phyloP scores from a whole-genome alignment of 2,329 filamentous ascomycete species.

The Elsinoe fawcettii region DNA sequence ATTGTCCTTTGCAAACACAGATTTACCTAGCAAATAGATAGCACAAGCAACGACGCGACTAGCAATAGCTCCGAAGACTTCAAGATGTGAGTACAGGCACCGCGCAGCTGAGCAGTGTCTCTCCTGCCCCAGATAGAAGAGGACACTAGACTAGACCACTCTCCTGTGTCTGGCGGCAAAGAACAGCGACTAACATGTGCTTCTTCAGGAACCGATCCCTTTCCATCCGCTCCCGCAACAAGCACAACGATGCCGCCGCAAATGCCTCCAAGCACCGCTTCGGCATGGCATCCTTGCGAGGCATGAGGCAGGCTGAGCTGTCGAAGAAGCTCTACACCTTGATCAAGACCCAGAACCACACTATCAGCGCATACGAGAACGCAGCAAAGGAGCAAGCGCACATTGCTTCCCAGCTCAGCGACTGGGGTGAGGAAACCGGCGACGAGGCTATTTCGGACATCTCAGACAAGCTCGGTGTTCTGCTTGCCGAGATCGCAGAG shows the following conservation, averaged over 20 bases:
- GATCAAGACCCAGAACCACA: conserved; percentile 90
- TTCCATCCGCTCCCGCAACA: conserved; percentile 62
- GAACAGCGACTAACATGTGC: neutral
- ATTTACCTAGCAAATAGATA: neutral
- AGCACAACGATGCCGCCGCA: conserved; percentile 36
- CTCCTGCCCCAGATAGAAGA: no score
- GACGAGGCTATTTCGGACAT: conserved; percentile 85
- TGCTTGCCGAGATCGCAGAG: conserved; percentile 86
- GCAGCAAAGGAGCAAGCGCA: conserved; percentile 76
- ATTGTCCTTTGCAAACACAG: neutral
- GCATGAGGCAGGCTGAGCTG: conserved; percentile 76
- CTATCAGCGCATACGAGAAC: conserved; percentile 74
- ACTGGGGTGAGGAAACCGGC: conserved; percentile 88
- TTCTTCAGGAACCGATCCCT: conserved; percentile 47
- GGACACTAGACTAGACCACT: no score
- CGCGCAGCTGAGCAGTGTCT: neutral
- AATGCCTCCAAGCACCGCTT: conserved; percentile 59
- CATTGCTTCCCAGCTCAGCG: conserved; percentile 84
- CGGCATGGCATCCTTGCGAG: conserved; percentile 77
- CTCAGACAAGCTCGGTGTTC: conserved; percentile 88
- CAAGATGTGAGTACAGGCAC: neutral
- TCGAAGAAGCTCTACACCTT: conserved; percentile 82
- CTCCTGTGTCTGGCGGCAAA: neutral
- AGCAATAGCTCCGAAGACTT: no score
- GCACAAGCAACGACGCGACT: neutral